These are phyloP conservation scores for Gigaspora rosea DNA, from an alignment of 192 early-diverging fungal genomes.

Conservation along the genomic window DNA sequence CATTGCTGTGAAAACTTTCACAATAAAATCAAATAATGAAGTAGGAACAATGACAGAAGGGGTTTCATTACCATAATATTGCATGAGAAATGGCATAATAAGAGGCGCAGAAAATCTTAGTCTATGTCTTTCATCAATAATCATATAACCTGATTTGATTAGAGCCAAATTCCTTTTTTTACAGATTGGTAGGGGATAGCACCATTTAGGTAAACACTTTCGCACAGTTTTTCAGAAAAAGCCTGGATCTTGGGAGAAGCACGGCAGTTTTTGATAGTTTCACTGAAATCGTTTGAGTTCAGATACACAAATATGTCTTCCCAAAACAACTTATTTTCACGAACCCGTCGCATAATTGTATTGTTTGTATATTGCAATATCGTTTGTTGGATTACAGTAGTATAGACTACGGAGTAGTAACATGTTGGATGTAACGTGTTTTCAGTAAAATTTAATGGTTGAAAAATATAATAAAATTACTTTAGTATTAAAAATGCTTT, in stretches of 20 bases:
- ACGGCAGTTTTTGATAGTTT: background rate
- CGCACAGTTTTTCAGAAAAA: background rate
- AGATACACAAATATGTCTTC: background rate
- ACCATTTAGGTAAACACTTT: slow-evolving; percentile 10
- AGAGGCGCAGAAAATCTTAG: background rate
- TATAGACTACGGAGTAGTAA: no score
- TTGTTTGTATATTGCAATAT: slow-evolving; percentile 5
- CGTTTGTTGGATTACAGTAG: no score
- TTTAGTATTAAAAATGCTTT: no score
- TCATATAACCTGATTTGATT: background rate
- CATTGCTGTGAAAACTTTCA: background rate
- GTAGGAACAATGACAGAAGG: background rate
- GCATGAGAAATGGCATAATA: background rate
- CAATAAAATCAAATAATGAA: background rate
- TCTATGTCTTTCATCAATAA: background rate
- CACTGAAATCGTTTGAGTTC: background rate
- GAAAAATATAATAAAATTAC: no score
- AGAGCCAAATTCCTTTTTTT: background rate
- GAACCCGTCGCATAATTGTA: background rate
- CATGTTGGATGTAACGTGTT: no score
- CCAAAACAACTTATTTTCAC: slow-evolving; percentile 9
- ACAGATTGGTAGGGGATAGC: background rate
- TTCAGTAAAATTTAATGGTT: no score
- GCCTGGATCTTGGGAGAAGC: background rate
- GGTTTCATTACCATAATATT: slow-evolving; percentile 4